These are phyloP conservation scores for Cyclotella choctawhatcheeana DNA, from an alignment of 108 stramenopile genomes.

Conservation along the genomic window DNA sequence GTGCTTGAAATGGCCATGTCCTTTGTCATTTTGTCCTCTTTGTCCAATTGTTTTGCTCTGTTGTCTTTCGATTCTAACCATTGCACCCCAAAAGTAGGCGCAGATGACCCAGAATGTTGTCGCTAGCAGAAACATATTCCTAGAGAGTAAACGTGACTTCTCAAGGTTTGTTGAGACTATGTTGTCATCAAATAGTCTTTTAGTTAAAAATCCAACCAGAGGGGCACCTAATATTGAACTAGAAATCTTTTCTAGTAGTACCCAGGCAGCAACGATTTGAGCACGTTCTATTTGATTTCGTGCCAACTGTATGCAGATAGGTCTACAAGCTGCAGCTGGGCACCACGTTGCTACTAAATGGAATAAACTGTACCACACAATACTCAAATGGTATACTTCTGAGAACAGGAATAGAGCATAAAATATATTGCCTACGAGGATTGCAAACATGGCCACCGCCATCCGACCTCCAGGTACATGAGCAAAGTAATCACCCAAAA, in stretches of 20 bases:
- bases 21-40: background rate
- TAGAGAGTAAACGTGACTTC: constrained; percentile 48
- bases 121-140: constrained; percentile 52
- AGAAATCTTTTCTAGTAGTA: constrained; percentile 58
- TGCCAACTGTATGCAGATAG: constrained; percentile 61
- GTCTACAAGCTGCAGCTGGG: constrained; percentile 56
- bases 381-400: constrained; percentile 29
- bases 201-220: constrained; percentile 57
- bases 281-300: constrained; percentile 56
- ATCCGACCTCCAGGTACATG: constrained; percentile 44
- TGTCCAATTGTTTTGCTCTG: constrained; percentile 2
- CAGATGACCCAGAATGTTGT: constrained; percentile 56
- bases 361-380: constrained; percentile 53
- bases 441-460: constrained; percentile 37
- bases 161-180: constrained; percentile 25
- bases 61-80: constrained; percentile 23
- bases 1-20: background rate
- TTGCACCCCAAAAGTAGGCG: constrained; percentile 49
- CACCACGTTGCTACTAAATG: constrained; percentile 50
- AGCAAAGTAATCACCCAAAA: constrained; percentile 52
- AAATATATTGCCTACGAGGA: constrained; percentile 47
- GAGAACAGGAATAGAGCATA: constrained; percentile 58
- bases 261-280: constrained; percentile 61
- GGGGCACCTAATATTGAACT: constrained; percentile 61
- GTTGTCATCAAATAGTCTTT: constrained; percentile 10